Evolutionary conservation across 495 filamentous ascomycete genomes (phyloP).

Genomic region (Xylaria longipes): DNA sequence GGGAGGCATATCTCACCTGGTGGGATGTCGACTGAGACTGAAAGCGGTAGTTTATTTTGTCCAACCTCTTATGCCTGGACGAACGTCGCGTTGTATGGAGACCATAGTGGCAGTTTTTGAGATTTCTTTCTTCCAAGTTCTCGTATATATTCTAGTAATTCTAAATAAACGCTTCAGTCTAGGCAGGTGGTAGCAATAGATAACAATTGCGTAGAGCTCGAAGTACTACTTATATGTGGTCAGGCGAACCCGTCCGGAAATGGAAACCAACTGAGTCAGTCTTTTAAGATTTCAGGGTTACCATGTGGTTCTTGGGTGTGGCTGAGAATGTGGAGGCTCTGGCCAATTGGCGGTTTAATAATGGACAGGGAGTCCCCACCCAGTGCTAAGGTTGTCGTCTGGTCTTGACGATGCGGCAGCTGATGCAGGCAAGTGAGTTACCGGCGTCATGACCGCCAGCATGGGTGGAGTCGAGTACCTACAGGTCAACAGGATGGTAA

Average conservation of each 20-base stretch:
- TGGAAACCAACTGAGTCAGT: constrained; percentile 11
- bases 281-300: not conserved
- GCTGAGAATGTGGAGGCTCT: not conserved
- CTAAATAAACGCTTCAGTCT: too few species aligned
- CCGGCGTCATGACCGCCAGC: constrained; percentile 12
- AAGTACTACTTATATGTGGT: not conserved
- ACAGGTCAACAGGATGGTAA: too few species aligned
- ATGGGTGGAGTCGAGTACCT: not conserved
- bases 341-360: not conserved
- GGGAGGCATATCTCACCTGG: not conserved
- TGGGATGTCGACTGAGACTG: not conserved
- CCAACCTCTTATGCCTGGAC: not conserved
- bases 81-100: not conserved
- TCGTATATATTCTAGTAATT: too few species aligned
- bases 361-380: not conserved
- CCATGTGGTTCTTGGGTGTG: constrained; percentile 18
- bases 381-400: constrained; percentile 2
- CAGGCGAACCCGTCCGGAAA: constrained; percentile 6
- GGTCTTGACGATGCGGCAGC: not conserved
- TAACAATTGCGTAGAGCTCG: not conserved
- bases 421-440: constrained; percentile 15
- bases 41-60: not conserved
- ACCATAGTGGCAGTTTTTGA: too few species aligned
- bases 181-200: too few species aligned
- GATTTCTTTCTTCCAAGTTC: too few species aligned